A percentile compares a stretch with the other conserved stretches of the same genome.
These are phyloP conservation scores for Zelonia costaricensis DNA, from an alignment of 208 protist species.

Conservation along the genomic window DNA sequence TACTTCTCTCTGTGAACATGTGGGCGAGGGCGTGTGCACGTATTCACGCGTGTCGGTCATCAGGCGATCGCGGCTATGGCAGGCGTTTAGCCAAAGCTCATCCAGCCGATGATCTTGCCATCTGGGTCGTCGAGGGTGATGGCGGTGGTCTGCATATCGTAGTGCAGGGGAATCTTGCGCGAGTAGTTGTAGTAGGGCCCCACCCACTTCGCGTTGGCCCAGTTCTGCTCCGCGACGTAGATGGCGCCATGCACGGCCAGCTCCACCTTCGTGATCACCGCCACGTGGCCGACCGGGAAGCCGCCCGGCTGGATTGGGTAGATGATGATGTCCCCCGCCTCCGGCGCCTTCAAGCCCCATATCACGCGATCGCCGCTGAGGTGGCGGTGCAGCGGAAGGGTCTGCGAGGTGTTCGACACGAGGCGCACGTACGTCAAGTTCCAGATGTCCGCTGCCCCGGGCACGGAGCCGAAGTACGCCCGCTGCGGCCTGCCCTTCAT, in stretches of 20 bases:
- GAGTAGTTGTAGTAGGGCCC: conserved; percentile 65
- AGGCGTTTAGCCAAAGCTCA: conserved; percentile 32
- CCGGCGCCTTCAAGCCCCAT: conserved; percentile 22
- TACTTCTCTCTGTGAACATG: too few relatives aligned
- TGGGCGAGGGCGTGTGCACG: not conserved
- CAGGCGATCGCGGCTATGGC: too few relatives aligned
- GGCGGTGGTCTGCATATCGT: not conserved
- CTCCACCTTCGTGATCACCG: conserved; percentile 65
- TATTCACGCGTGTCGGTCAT: not conserved
- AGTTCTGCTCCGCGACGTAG: conserved; percentile 86
- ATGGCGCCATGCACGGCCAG: conserved; percentile 11
- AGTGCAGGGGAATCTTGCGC: conserved; percentile 18
- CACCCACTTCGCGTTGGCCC: conserved; percentile 59
- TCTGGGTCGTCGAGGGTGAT: conserved; percentile 21
- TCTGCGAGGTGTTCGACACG: conserved; percentile 34
- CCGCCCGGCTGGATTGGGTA: conserved; percentile 27
- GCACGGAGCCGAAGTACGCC: conserved; percentile 58
- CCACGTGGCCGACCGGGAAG: conserved; percentile 80
- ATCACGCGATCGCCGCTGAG: conserved; percentile 25
- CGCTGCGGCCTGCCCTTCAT: conserved; percentile 40
- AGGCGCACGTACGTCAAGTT: conserved; percentile 24
- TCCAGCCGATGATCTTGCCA: conserved; percentile 35
- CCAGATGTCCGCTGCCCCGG: conserved; percentile 80
- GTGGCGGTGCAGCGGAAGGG: conserved; percentile 46
- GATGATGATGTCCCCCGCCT: conserved; percentile 69